Base-by-base conservation (phyloP, 2,329 filamentous ascomycete species). In the Biscogniauxia marginata region DNA sequence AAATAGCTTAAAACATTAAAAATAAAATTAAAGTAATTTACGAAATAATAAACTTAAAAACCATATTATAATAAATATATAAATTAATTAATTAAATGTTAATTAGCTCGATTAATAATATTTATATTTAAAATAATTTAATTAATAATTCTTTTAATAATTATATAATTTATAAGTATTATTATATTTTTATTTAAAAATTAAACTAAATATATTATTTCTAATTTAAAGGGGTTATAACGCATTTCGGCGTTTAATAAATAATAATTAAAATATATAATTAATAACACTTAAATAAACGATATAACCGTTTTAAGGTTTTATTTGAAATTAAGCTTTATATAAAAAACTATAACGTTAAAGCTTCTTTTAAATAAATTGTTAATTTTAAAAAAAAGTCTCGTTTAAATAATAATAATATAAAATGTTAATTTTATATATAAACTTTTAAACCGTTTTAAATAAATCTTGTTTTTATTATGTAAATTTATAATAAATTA, bases 281-380 rank as follows among this genome's bases (percentile, higher is more conserved):
- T 34, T 1, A 24, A 9, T 43, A 50, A 19, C 19, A 54, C 20
- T 44, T 49, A 50, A 46, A 24, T 46, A 19, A 34, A 19, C 19
- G 20, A 45, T 19, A 50, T 50, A 16, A 4, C 13, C 1, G 16
- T 50, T 3, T 50, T 50, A 19, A 45, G 18, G 1, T 16, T 18
- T 20, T 50, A 50, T 54, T 46, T 20, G 16, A 45, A 20, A 6
- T 20, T 34, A 6, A 13, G 19, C 6, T 18, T 45, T 46, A 46
- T 21, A 30, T 54, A 50, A 50, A 50, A 54, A 2, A 25, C n/a
- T 54, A 54, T 54, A 13, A 54, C 11, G 11, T 54, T 54, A 54
- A 54, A 54, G 11, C 34, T 23, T 7, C 43, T 8, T 54, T 54
- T 34, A 24, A 49, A n/a, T 4, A 44, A 54, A 9, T 20, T 49